A percentile compares a stretch with the other conserved stretches of the same genome.
Conservation (phyloP, 129 eudicot species). For the Ambrosia trifida region DNA sequence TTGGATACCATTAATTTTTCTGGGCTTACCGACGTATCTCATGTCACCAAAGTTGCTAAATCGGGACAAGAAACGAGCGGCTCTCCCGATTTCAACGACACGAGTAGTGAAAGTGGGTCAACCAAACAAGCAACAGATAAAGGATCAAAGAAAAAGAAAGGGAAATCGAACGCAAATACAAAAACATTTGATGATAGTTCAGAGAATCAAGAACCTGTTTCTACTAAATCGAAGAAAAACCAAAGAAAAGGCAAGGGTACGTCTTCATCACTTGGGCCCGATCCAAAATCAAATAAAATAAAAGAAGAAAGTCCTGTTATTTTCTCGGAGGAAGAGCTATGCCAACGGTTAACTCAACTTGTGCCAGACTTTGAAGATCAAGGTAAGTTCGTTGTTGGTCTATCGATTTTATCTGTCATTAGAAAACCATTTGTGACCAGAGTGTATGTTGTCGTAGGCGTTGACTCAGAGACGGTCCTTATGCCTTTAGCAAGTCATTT, state of each 20-base stretch:
- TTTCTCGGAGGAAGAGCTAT: conserved; percentile 70
- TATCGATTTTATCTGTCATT: not conserved
- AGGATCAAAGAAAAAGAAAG: conserved; percentile 83
- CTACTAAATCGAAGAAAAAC: conserved; percentile 75
- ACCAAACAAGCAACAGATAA: conserved; percentile 59
- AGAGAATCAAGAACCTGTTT: conserved; percentile 58
- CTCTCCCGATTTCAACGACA: conserved; percentile 53
- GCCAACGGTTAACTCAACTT: conserved; percentile 49
- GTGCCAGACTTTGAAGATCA: conserved; percentile 94
- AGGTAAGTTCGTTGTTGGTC: conserved; percentile 42
- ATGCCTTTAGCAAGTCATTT: conserved; percentile 66
- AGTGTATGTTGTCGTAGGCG: conserved; percentile 44
- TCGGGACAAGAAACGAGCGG: conserved; percentile 47
- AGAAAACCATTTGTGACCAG: conserved; percentile 20
- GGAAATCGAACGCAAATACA: conserved; percentile 57
- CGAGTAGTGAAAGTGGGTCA: conserved; percentile 43
- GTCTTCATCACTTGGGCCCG: conserved; percentile 52
- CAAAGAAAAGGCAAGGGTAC: conserved; percentile 75
- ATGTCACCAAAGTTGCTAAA: conserved; percentile 43
- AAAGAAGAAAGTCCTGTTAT: conserved; percentile 46
- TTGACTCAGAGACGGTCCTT: conserved; percentile 73
- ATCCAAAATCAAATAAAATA: conserved; percentile 56
- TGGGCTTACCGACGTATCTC: conserved; percentile 35
- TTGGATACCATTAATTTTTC: conserved; percentile 52
- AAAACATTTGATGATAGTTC: conserved; percentile 50